phyloP scores from a whole-genome alignment of 768 basidiomycete genomes.

The Hypsizygus marmoreus region DNA sequence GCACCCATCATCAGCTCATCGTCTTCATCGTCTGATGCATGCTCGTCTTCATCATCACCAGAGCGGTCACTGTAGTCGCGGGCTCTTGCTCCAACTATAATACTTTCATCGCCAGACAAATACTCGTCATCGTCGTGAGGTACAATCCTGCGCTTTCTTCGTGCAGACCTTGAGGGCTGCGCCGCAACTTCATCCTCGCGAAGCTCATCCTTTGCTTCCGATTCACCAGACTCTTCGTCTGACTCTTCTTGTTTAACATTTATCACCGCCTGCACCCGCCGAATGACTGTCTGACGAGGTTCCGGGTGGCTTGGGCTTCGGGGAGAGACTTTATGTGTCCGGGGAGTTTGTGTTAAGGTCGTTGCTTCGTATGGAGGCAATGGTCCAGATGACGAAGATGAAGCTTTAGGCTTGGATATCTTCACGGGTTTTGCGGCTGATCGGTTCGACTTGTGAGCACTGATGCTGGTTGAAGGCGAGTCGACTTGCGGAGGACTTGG shows the following conservation, averaged over 20 bases:
- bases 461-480: constrained; percentile 20
- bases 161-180: neutral
- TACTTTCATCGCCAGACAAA: constrained; percentile 9
- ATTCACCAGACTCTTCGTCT: constrained; percentile 11
- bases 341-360: constrained; percentile 6
- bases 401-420: constrained; percentile 4
- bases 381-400: constrained; percentile 3
- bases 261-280: constrained; percentile 67
- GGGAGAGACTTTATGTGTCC: constrained; percentile 12
- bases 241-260: constrained; percentile 66
- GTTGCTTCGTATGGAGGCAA: constrained; percentile 1
- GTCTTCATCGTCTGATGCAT: constrained; percentile 45
- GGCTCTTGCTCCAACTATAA: neutral
- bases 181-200: neutral
- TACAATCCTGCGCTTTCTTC: constrained; percentile 13
- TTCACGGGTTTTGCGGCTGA: constrained; percentile 10
- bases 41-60: constrained; percentile 34
- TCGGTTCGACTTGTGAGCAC: constrained; percentile 13
- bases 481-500: constrained; percentile 27
- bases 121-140: constrained; percentile 6
- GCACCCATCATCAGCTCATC: constrained; percentile 65
- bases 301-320: constrained; percentile 11
- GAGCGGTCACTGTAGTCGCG: constrained; percentile 5
- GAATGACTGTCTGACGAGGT: constrained; percentile 44
- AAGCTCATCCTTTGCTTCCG: neutral